A percentile compares a stretch with the other conserved stretches of the same genome.
Evolutionary conservation across 2,329 filamentous ascomycete genomes (phyloP).

Genomic region (Pseudocercospora musae): DNA sequence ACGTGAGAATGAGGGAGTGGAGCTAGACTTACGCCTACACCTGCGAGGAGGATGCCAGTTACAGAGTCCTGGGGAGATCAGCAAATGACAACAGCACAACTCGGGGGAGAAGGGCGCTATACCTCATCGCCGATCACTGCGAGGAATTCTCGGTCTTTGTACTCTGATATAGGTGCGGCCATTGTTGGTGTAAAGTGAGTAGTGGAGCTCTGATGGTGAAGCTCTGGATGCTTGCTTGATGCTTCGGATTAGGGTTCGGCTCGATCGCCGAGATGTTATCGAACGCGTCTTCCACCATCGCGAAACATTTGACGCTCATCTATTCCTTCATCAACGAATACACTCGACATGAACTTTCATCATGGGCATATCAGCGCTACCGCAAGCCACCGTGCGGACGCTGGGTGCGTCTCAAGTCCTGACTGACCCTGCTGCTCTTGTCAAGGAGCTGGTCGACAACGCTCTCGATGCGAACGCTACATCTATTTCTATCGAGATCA

Average conservation of each 20-base stretch:
- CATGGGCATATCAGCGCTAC: conserved; percentile 44
- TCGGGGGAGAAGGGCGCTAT: conserved; percentile 9
- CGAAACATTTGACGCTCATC: neutral
- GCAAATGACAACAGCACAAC: neutral
- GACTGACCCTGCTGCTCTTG: conserved; percentile 57
- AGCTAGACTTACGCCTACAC: conserved; percentile 71
- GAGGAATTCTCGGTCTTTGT: conserved; percentile 86
- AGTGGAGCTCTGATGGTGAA: neutral
- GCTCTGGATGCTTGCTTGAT: neutral
- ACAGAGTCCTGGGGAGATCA: conserved; percentile 71
- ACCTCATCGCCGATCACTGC: conserved; percentile 98
- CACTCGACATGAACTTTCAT: conserved; percentile 3
- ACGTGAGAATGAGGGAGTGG: neutral
- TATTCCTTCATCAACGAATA: neutral
- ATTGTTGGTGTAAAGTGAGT: conserved; percentile 42
- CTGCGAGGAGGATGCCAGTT: conserved; percentile 89
- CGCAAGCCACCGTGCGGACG: conserved; percentile 47
- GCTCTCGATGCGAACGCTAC: conserved; percentile 69
- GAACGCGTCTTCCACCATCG: neutral
- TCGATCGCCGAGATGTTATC: neutral
- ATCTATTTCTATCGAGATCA: conserved; percentile 61
- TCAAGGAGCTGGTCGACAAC: conserved; percentile 78
- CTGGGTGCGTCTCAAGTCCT: conserved; percentile 62
- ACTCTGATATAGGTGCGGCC: conserved; percentile 58
- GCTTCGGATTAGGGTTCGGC: neutral